Base-by-base conservation (phyloP, 2,329 filamentous ascomycete species). In the Penicillium sp. region DNA sequence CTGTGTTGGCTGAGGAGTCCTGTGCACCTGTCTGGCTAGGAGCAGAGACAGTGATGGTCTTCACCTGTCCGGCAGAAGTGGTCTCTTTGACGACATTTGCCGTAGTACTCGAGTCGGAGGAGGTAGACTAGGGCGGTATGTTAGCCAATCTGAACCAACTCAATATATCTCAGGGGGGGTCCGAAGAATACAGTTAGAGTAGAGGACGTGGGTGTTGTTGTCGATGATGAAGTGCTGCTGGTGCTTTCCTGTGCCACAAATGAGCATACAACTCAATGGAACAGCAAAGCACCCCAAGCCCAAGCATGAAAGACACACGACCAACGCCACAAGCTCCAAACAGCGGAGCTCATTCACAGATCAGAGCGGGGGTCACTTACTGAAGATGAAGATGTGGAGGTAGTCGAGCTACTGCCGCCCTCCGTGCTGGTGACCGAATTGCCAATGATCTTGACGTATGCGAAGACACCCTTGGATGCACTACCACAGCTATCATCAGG, bases 401-500 rank as follows among this genome's bases (percentile, higher is more conserved):
- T 61, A 2, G 65, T 66, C 11, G 63, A 59, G 11, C 60, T 64
- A 8, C 34, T 31, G 1, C 59, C 68, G 38, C 62, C 61, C 14
- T 69, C 70, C 10, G 75, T 78, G 59, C 73, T 73, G 14, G 73
- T 72, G 20, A 74, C 67, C 17, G 68, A 67, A 37, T 72, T 69
- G 42, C 67, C 68, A 12, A 66, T 62, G 48, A 81, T 69, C 15
- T 72, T 63, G 53, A 81, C 72, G 63, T 83, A 83, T 43, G 70
- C 79, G 60, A 69, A 83, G 1, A 81, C 70, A 15, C 71, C 74
- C 22, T 75, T 64, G 17, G 71, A 58, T 11, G 68, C 62, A 66
- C 71, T 78, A 54, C 81, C 81, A 65, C 81, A 83, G 54, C 69
- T 72, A 57, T 83, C 81, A 15, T 59, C 55, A n/a, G 75, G 75